phyloP scores from a whole-genome alignment of 495 filamentous ascomycete species.

The Lineolata rhizophorae region DNA sequence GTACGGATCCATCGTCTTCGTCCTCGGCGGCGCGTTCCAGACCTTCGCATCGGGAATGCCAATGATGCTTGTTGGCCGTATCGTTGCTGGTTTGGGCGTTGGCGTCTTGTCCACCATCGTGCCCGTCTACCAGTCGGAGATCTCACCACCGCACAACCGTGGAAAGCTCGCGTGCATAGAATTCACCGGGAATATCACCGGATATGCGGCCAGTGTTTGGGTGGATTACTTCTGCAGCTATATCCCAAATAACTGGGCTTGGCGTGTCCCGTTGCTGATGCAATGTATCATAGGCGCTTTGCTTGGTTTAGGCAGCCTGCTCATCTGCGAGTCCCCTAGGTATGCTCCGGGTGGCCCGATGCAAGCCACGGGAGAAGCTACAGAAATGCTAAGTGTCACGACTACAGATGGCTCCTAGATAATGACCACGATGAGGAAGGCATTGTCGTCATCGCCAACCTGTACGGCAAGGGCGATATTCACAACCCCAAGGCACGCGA shows the following conservation, averaged over 20 bases:
- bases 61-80: slow-evolving; percentile 81
- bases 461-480: slow-evolving; percentile 88
- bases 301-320: slow-evolving; percentile 60
- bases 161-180: slow-evolving; percentile 94
- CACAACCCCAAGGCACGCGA: slow-evolving; percentile 76
- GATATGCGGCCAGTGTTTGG: slow-evolving; percentile 93
- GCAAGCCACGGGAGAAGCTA: too few relatives aligned
- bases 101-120: slow-evolving; percentile 93
- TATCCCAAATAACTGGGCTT: slow-evolving; percentile 66
- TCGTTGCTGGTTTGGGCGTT: slow-evolving; percentile 84
- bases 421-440: slow-evolving; percentile 98
- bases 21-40: slow-evolving; percentile 74
- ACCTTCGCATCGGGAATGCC: slow-evolving; percentile 58
- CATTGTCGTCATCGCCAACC: slow-evolving; percentile 90
- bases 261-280: slow-evolving; percentile 78
- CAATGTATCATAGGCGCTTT: slow-evolving; percentile 86
- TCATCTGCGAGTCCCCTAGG: slow-evolving; percentile 94
- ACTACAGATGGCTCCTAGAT: slow-evolving; percentile 71
- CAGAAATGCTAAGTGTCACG: too few relatives aligned
- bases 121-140: slow-evolving; percentile 94
- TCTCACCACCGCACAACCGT: slow-evolving; percentile 86
- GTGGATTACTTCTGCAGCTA: slow-evolving; percentile 94
- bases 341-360: slow-evolving; percentile 18
- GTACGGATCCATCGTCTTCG: slow-evolving; percentile 82
- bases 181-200: slow-evolving; percentile 89